These are phyloP conservation scores for Graphium sp. DNA, from an alignment of 2,329 filamentous ascomycete species.

Conservation along the genomic window DNA sequence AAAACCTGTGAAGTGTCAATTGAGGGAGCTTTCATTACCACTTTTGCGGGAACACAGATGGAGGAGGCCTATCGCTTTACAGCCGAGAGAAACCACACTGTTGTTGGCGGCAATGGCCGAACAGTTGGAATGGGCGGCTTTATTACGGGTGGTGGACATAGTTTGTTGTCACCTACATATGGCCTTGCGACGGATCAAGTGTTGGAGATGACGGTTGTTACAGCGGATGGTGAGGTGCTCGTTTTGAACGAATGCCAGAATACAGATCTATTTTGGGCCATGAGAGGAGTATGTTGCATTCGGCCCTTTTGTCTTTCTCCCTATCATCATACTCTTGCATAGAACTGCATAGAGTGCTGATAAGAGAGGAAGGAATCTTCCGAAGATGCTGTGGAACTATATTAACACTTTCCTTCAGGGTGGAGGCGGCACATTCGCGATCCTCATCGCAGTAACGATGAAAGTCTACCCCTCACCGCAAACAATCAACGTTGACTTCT, in stretches of 20 bases:
- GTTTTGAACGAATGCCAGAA: constrained; percentile 34
- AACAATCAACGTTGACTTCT: constrained; percentile 10
- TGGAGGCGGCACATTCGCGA: constrained; percentile 42
- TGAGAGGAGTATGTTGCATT: constrained; percentile 29
- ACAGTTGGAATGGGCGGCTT: constrained; percentile 45
- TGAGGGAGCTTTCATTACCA: constrained; percentile 28
- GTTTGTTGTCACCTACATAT: constrained; percentile 29
- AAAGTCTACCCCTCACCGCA: constrained; percentile 27
- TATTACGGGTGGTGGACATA: constrained; percentile 44
- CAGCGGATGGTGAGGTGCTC: constrained; percentile 28
- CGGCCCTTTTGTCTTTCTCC: background rate
- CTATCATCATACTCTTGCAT: background rate
- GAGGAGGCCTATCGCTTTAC: constrained; percentile 27
- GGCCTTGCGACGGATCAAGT: constrained; percentile 48
- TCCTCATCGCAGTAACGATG: constrained; percentile 39
- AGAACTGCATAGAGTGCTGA: no score
- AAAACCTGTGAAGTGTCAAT: constrained; percentile 22
- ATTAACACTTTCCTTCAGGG: constrained; percentile 19
- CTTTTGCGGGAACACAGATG: constrained; percentile 34
- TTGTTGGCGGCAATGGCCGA: constrained; percentile 36
- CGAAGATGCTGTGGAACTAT: no score
- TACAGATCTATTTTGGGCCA: constrained; percentile 46
- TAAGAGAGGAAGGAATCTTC: no score
- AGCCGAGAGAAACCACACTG: constrained; percentile 22
- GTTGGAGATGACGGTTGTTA: constrained; percentile 39